Evolutionary conservation across 2,329 filamentous ascomycete genomes (phyloP).

Genomic region (Talaromyces rugulosus): DNA sequence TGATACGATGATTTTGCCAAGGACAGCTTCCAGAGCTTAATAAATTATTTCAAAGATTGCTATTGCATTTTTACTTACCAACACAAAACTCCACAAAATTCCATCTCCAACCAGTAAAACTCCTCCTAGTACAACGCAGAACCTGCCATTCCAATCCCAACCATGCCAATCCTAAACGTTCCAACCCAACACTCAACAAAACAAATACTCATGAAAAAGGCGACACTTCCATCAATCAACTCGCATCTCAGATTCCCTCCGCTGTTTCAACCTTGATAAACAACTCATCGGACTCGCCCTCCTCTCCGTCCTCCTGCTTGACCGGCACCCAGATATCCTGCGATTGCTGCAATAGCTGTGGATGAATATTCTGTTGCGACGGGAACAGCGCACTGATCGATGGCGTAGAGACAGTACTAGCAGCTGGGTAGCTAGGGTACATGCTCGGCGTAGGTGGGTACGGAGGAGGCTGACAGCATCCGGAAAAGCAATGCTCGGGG

Average conservation of each 20-base stretch:
- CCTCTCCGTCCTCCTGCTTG: constrained; percentile 20
- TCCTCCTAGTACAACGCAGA: neutral
- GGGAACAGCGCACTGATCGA: neutral
- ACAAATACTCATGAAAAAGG: neutral
- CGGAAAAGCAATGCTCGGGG: constrained; percentile 7
- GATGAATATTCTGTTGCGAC: neutral
- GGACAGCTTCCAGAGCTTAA: neutral
- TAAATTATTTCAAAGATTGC: no score
- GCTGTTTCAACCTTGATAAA: constrained; percentile 21
- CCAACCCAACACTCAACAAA: neutral
- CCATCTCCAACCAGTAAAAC: neutral
- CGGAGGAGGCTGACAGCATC: constrained; percentile 5
- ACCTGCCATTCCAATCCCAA: neutral
- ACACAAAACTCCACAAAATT: neutral
- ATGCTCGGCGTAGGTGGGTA: constrained; percentile 3
- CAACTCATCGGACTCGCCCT: constrained; percentile 13
- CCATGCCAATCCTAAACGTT: neutral
- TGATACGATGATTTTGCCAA: no score
- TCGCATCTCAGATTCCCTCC: neutral
- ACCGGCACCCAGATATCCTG: constrained; percentile 21
- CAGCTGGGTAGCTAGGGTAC: neutral
- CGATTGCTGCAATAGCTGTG: neutral
- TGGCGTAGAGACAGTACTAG: neutral
- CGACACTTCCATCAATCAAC: neutral
- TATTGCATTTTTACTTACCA: no score